Base-by-base conservation (phyloP, 1,284 basidiomycete genomes). In the Puccinia triticina region DNA sequence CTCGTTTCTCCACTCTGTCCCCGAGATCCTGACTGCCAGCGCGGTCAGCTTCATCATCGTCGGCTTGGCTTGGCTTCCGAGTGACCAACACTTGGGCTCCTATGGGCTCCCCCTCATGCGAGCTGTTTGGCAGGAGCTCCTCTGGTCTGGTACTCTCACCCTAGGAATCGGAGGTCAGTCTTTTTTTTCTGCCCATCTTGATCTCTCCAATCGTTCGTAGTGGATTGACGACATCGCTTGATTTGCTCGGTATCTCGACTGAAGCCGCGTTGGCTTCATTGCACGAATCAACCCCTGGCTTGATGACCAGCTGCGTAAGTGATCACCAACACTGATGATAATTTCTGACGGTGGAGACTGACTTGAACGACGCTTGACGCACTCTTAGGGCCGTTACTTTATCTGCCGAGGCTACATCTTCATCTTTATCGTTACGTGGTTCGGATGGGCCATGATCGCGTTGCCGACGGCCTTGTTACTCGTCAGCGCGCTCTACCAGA, bases 331-430 rank as follows among this genome's bases (percentile, higher is more conserved):
- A 12, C 10, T 40, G 29, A 11, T 12, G 7, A 10, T 26, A 1
- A 29, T 57, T 26, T 26, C 55, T 57, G 14, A 57, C 3, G 55
- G 5, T 57, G 26, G 26, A 29, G 26, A 26, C 55, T 57, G 21
- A 57, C 48, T 55, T 23, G 37, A 23, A 40, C 4, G n/a, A 76
- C 7, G 0, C 5, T 43, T 67, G 23, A 14, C 37, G 40, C 21
- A 26, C 14, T 26, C 32, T 5, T 37, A 79, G 77, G 77, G 77
- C 26, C 59, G 64, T 16, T 79, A 50, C 37, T 79, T 79, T 66
- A 79, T 79, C 43, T 79, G 77, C 43, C 61, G 77, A 79, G 77
- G 64, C 67, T 79, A 79, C 50, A 79, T 79, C 64, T 79, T 67
- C 29, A 57, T 79, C 66, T 79, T 79, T 57, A 61, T 79, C 3